Evolutionary conservation across 768 basidiomycete species (phyloP), one percentile per base, ranked within the genome.

Genomic region (Tricholoma sp.): DNA sequence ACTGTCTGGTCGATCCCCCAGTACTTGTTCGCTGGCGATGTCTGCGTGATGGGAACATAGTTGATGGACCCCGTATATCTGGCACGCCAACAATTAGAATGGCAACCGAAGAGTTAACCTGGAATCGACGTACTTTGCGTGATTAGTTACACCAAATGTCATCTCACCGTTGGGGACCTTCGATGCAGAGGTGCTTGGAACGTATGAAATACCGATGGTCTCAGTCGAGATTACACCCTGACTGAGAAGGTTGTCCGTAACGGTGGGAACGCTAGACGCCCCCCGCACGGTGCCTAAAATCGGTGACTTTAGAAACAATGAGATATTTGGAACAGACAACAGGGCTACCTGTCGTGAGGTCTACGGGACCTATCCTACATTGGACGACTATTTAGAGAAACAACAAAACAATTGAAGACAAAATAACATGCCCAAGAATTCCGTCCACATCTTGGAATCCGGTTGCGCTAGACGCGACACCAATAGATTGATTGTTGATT

Each of bases 1-100:
- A 85, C 71, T 56, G 75, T 74, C 68, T 85, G 77, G 66, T 83
- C 73, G 57, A 86, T 82, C 29, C 84, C 84, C 84, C 84, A 85
- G 75, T 76, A 84, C 27, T 69, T 63, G 55, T 60, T 69, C 34
- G 81, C 74, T 34, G 83, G 83, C n/a, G 57, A 63, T 5, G 77
- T 80, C 22, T 53, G 60, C 7, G 83, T 85, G 32, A 83, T 45
- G 31, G 81, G 74, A 78, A 72, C 71, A 63, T 75, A 83, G 47
- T 63, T 63, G 52, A 84, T 64, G 12, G 69, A 57, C 0, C 79
- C 77, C 21, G 73, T 75, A 65, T 74, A 76, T 65, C 78, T 80
- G 59, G 79, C 47, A 68, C 70, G 43, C 79, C 77, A 61, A 79
- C 78, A 72, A 46, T n/a, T 55, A 12, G 31, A 41, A 41, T 22